Conservation (phyloP, 306 rosid species). For the Cucurbita pepo region DNA sequence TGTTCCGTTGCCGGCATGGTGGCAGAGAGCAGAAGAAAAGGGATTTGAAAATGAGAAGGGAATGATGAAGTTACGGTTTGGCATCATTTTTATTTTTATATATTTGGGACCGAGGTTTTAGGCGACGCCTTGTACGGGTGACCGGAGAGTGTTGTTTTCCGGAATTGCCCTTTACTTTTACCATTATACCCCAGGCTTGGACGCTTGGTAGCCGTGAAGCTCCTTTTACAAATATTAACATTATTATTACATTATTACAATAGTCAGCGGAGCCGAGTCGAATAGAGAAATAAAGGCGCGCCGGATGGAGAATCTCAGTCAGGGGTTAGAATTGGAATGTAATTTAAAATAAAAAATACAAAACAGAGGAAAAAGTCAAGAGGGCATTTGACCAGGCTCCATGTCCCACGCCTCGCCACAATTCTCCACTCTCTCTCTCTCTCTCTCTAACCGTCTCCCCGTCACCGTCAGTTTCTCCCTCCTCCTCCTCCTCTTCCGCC, state of each 20-base stretch:
- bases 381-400: background rate
- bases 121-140: background rate
- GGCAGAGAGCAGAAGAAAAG: background rate
- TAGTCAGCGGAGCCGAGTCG: background rate
- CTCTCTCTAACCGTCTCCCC: background rate
- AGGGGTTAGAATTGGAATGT: background rate
- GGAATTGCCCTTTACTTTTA: background rate
- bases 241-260: too few relatives aligned
- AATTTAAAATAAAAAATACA: background rate
- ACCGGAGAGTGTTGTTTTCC: background rate
- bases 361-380: background rate
- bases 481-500: background rate
- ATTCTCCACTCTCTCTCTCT: background rate
- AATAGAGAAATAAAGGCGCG: background rate
- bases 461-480: background rate
- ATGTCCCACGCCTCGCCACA: background rate
- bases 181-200: too few relatives aligned
- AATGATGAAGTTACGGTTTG: background rate
- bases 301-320: background rate
- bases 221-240: too few relatives aligned
- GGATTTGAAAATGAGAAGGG: background rate
- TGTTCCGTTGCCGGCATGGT: slow-evolving; percentile 70
- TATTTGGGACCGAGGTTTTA: background rate
- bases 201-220: background rate
- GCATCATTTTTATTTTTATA: background rate